These are phyloP conservation scores for Mortierella polycephala DNA, from an alignment of 371 early-diverging fungal species.

Conservation along the genomic window DNA sequence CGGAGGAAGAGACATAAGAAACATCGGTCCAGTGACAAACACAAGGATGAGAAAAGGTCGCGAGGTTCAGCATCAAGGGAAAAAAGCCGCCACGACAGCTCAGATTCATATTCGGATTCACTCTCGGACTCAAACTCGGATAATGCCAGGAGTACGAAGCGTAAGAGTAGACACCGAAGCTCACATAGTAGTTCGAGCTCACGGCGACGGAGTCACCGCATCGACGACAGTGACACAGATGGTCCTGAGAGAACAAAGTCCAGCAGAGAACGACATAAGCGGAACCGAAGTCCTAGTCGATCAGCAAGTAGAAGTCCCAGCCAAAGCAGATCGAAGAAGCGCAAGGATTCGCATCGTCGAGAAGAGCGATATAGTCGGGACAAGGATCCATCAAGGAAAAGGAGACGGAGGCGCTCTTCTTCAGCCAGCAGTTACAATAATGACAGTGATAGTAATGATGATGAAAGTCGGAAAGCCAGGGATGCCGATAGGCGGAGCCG, in stretches of 20 bases:
- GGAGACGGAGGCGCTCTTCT: not conserved
- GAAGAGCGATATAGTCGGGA: not conserved
- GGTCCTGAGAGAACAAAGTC: not conserved
- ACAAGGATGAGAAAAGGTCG: not conserved
- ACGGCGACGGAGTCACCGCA: constrained; percentile 5
- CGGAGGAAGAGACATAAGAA: constrained; percentile 29
- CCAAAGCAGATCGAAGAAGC: constrained; percentile 6
- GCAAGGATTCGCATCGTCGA: constrained; percentile 4
- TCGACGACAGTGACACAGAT: constrained; percentile 1
- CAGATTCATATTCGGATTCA: not conserved
- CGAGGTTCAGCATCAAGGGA: constrained; percentile 7
- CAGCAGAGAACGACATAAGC: not conserved
- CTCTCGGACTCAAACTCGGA: constrained; percentile 11
- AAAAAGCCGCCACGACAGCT: constrained; percentile 4
- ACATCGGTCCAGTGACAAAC: constrained; percentile 38
- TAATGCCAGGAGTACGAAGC: not conserved
- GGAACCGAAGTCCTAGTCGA: not conserved
- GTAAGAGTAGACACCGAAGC: not conserved
- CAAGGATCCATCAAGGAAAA: not conserved
- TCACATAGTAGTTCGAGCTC: constrained; percentile 10
- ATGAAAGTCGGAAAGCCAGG: not conserved
- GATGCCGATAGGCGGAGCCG: too few species aligned
- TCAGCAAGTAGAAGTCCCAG: constrained; percentile 11
- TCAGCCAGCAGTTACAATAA: not conserved
- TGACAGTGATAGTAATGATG: not conserved